A percentile compares a stretch with the other conserved stretches of the same genome.
Evolutionary conservation across 352 stramenopile species (phyloP).

Genomic region (Phytophthora cactorum): DNA sequence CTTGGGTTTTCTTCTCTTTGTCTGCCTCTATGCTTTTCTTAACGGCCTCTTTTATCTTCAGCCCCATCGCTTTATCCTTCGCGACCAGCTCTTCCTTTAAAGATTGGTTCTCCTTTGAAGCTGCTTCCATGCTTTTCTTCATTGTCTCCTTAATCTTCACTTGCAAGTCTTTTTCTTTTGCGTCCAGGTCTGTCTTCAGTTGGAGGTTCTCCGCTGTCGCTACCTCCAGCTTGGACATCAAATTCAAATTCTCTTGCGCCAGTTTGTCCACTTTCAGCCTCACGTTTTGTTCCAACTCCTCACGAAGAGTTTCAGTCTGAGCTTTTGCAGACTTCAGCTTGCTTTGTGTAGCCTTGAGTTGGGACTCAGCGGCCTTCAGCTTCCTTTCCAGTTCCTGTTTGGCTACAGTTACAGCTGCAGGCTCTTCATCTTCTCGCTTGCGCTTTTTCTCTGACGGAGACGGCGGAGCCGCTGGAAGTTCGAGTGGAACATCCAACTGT

Average conservation of each 20-base stretch:
- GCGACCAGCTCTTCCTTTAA: constrained; percentile 23
- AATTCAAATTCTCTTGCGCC: constrained; percentile 33
- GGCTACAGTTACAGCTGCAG: constrained; percentile 11
- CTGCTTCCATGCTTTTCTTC: constrained; percentile 19
- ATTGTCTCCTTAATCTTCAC: constrained; percentile 17
- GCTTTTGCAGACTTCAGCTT: constrained; percentile 16
- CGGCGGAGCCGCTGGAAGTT: constrained; percentile 3
- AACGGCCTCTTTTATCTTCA: constrained; percentile 27
- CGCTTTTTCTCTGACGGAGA: constrained; percentile 39
- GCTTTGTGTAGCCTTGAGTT: constrained; percentile 17
- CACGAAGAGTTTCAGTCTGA: constrained; percentile 7
- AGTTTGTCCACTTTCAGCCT: constrained; percentile 23
- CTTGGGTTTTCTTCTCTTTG: constrained; percentile 13
- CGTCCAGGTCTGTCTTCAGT: constrained; percentile 31
- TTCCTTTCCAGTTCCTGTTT: constrained; percentile 26
- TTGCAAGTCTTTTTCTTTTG: constrained; percentile 26
- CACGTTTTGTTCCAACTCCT: constrained; percentile 22
- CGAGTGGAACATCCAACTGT: constrained; percentile 4
- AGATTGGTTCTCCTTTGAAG: constrained; percentile 6
- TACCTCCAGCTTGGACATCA: constrained; percentile 33
- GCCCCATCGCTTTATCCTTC: constrained; percentile 25
- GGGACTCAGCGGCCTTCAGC: constrained; percentile 8
- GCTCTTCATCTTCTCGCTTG: constrained; percentile 29
- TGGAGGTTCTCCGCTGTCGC: constrained; percentile 28
- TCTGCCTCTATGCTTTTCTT: constrained; percentile 28